These are phyloP conservation scores for Penicillium riverlandense DNA, from an alignment of 495 filamentous ascomycete species.

Conservation along the genomic window DNA sequence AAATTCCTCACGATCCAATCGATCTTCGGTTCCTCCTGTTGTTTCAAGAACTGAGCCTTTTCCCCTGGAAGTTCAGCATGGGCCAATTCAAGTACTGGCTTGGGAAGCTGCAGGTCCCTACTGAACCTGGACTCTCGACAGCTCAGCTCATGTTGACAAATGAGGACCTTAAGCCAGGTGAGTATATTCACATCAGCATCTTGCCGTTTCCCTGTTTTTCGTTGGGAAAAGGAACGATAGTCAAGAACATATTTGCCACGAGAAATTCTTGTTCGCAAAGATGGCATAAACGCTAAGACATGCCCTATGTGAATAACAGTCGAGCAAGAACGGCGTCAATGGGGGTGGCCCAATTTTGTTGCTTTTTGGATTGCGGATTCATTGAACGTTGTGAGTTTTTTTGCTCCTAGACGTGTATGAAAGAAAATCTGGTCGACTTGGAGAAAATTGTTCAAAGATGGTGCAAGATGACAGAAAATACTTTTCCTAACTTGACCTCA, in stretches of 20 bases:
- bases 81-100: conserved; percentile 13
- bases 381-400: conserved; percentile 75
- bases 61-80: no score
- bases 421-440: no score
- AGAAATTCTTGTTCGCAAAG: neutral
- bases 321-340: conserved; percentile 72
- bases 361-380: conserved; percentile 88
- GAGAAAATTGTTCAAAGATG: neutral
- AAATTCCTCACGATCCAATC: no score
- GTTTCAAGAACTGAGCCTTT: no score
- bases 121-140: conserved; percentile 70
- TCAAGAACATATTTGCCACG: conserved; percentile 2
- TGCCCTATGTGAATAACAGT: no score
- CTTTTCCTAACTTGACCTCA: conserved; percentile 12
- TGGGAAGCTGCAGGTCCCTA: conserved; percentile 57
- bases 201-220: neutral
- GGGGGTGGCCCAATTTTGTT: conserved; percentile 82
- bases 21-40: no score
- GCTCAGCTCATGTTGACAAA: conserved; percentile 85
- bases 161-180: conserved; percentile 74
- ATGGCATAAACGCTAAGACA: no score
- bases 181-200: neutral
- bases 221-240: neutral
- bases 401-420: no score
- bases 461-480: no score